Conservation (phyloP, 345 rosid species). For the Pseudoturritis turrita region DNA sequence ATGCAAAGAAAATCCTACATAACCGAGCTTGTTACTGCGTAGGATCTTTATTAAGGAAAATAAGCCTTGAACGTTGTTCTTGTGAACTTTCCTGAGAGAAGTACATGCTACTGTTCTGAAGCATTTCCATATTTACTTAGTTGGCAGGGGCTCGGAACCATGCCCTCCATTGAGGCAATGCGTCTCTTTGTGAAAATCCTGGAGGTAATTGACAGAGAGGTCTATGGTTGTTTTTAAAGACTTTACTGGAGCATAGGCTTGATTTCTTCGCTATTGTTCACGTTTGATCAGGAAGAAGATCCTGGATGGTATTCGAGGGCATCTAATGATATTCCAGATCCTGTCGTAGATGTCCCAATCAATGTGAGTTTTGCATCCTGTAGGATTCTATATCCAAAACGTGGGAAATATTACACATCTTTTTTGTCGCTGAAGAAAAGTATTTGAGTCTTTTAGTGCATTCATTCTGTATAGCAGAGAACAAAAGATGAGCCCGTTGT, state of each 20-base stretch:
- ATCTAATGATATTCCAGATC: conserved; percentile 60
- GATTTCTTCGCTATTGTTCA: conserved; percentile 11
- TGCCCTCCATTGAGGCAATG: conserved; percentile 97
- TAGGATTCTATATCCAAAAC: not conserved
- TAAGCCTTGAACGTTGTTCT: not conserved
- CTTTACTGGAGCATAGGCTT: not conserved
- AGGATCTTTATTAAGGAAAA: not conserved
- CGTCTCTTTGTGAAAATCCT: conserved; percentile 97
- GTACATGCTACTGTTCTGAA: conserved; percentile 11
- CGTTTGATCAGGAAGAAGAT: conserved; percentile 76
- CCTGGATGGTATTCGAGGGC: conserved; percentile 96
- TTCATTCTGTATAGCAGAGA: conserved; percentile 41
- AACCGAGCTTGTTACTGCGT: conserved; percentile 6
- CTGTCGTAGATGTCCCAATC: conserved; percentile 60
- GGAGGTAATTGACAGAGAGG: conserved; percentile 53
- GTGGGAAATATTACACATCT: not conserved
- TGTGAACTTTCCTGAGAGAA: not conserved
- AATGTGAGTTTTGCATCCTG: conserved; percentile 50
- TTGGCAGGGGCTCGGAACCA: conserved; percentile 94
- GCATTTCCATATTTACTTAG: conserved; percentile 42
- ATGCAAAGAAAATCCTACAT: not conserved
- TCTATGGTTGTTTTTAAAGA: conserved; percentile 11
- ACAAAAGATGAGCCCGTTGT: conserved; percentile 47
- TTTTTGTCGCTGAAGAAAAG: not conserved
- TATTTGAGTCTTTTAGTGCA: conserved; percentile 15